phyloP scores from a whole-genome alignment of 1,284 basidiomycete genomes.

The Mycena sp. region DNA sequence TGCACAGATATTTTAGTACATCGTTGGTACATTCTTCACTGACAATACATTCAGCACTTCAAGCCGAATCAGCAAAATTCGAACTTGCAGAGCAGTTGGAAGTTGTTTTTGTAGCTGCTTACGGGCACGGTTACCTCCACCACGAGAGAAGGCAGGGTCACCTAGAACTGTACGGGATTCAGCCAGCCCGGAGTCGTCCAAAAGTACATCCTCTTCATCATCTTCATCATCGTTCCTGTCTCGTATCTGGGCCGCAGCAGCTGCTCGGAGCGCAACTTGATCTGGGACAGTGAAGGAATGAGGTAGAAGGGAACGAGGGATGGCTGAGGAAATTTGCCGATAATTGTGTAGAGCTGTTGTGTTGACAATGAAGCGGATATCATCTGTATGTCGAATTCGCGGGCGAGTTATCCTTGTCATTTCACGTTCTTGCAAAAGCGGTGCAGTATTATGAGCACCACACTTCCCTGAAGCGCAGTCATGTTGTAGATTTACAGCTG shows the following conservation, averaged over 20 bases:
- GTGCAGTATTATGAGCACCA: neutral
- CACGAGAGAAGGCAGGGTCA: no score
- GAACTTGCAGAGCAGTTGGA: no score
- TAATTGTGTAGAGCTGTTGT: neutral
- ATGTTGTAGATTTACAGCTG: neutral
- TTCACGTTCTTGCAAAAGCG: neutral
- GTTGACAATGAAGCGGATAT: neutral
- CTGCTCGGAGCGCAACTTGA: neutral
- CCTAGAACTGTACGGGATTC: no score
- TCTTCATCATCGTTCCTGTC: neutral
- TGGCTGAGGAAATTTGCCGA: no score
- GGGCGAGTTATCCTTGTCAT: neutral
- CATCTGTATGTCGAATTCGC: neutral
- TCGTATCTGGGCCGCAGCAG: neutral
- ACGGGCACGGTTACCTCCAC: no score
- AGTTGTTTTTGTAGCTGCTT: no score
- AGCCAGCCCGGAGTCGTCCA: no score
- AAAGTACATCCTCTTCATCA: neutral
- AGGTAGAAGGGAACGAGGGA: no score
- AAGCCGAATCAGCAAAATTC: no score
- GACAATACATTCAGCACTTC: neutral
- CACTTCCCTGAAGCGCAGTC: neutral
- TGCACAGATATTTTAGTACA: neutral
- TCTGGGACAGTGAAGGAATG: no score
- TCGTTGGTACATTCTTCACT: neutral